A percentile compares a stretch with the other conserved stretches of the same genome.
phyloP scores from a whole-genome alignment of 257 asterid genomes.

The Phtheirospermum japonicum region DNA sequence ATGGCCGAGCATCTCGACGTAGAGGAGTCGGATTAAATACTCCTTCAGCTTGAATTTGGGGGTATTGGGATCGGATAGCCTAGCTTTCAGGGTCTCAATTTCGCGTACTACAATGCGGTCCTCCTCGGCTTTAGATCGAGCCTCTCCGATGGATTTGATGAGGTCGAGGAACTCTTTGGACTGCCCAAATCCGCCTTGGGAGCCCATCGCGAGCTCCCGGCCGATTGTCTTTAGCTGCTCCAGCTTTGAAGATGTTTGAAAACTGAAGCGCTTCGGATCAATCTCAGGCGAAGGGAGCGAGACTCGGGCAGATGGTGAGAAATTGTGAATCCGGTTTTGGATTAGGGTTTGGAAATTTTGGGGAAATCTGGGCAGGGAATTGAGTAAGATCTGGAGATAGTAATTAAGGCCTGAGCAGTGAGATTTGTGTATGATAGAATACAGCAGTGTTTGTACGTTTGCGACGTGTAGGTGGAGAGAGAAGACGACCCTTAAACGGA shows the following conservation, averaged over 20 bases:
- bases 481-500: no score
- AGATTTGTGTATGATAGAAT: slow-evolving; percentile 22
- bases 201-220: slow-evolving; percentile 97
- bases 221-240: slow-evolving; percentile 94
- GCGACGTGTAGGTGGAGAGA: no score
- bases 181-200: slow-evolving; percentile 89
- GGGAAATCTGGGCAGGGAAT: slow-evolving; percentile 32
- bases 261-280: slow-evolving; percentile 21
- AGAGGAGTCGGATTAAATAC: slow-evolving; percentile 72
- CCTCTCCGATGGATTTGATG: slow-evolving; percentile 89
- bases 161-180: slow-evolving; percentile 93
- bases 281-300: slow-evolving; percentile 22
- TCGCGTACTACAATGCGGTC: slow-evolving; percentile 89
- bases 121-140: slow-evolving; percentile 97
- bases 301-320: slow-evolving; percentile 1
- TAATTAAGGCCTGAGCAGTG: slow-evolving; percentile 13
- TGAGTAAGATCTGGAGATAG: no score
- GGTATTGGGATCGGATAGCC: slow-evolving; percentile 68
- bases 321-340: slow-evolving; percentile 28
- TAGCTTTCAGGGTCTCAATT: slow-evolving; percentile 75
- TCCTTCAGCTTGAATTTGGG: slow-evolving; percentile 90
- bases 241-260: slow-evolving; percentile 41
- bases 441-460: no score
- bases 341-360: slow-evolving; percentile 33
- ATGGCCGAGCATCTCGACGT: slow-evolving; percentile 95